These are phyloP conservation scores for Trametes meyenii DNA, from an alignment of 768 basidiomycete species.

Conservation along the genomic window DNA sequence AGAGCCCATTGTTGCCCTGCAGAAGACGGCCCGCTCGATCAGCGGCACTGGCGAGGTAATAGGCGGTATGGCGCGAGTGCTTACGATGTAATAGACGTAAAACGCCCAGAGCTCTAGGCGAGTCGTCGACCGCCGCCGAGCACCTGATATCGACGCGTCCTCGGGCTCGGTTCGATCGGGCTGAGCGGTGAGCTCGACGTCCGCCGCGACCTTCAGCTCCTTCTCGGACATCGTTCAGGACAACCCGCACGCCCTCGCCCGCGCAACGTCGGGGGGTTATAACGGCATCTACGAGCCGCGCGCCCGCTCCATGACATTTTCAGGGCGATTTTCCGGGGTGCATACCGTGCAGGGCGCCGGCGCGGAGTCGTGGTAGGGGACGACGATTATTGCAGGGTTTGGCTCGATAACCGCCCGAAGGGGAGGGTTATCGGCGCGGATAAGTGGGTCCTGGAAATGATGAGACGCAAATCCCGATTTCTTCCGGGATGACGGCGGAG, in stretches of 20 bases:
- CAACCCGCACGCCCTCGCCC: slow-evolving; percentile 8
- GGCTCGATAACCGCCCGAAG: neutral
- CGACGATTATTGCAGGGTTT: slow-evolving; percentile 5
- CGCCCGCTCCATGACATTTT: slow-evolving; percentile 12
- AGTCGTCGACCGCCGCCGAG: slow-evolving; percentile 40
- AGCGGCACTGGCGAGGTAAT: neutral
- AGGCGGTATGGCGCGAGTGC: neutral
- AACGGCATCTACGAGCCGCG: neutral
- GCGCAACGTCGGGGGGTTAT: neutral
- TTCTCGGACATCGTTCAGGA: slow-evolving; percentile 20
- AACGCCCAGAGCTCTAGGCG: slow-evolving; percentile 43
- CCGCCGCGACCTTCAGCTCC: slow-evolving; percentile 12
- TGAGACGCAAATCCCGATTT: slow-evolving; percentile 22
- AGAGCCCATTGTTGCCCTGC: slow-evolving; percentile 67
- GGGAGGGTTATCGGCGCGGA: neutral
- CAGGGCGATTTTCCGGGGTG: neutral
- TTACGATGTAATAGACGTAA: slow-evolving; percentile 35
- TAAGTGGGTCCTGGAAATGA: slow-evolving; percentile 8
- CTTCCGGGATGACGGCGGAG: slow-evolving; percentile 12
- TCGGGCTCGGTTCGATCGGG: slow-evolving; percentile 1
- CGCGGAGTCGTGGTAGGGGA: neutral
- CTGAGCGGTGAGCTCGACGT: slow-evolving; percentile 6
- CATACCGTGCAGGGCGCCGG: neutral
- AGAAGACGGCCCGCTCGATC: neutral
- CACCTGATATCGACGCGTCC: neutral